These are phyloP conservation scores for Chalciporus chontae DNA, from an alignment of 768 basidiomycete genomes.

Conservation along the genomic window DNA sequence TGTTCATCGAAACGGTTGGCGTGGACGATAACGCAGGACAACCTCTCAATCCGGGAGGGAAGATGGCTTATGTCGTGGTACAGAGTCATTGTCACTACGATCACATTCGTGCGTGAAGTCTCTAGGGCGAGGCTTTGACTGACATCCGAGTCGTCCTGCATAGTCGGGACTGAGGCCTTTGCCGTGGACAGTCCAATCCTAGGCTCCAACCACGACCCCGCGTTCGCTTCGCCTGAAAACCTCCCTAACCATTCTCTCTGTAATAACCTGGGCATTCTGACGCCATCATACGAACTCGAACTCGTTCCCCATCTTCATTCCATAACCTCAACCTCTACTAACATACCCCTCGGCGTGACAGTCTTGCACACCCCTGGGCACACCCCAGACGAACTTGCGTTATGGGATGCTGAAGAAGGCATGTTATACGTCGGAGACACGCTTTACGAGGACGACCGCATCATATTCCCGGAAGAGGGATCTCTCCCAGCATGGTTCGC, in stretches of 20 bases:
- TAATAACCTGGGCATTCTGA: constrained; percentile 35
- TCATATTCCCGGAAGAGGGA: constrained; percentile 54
- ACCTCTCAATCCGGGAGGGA: constrained; percentile 43
- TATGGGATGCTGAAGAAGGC: constrained; percentile 46
- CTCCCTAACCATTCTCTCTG: constrained; percentile 48
- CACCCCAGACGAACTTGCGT: constrained; percentile 54
- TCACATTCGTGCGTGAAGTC: constrained; percentile 47
- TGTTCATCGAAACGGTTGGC: constrained; percentile 46
- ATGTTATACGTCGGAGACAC: constrained; percentile 60
- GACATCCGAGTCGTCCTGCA: not conserved
- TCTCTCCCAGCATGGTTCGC: constrained; percentile 49
- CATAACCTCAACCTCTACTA: constrained; percentile 23
- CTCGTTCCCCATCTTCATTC: constrained; percentile 42
- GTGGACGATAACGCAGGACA: constrained; percentile 40
- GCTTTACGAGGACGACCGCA: constrained; percentile 51
- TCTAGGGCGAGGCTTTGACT: not conserved
- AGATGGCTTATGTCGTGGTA: constrained; percentile 44
- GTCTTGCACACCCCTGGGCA: constrained; percentile 58
- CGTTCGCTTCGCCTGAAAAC: constrained; percentile 39
- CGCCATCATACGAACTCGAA: constrained; percentile 43
- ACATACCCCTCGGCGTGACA: constrained; percentile 33
- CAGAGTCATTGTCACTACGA: constrained; percentile 57
- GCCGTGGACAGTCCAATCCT: constrained; percentile 44
- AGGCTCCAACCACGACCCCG: constrained; percentile 44
- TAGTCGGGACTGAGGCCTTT: constrained; percentile 52